Percentiles rank a stretch among this genome's conserved stretches.
Evolutionary conservation across 2,329 filamentous ascomycete species (phyloP).

Genomic region (Orbilia quercus): DNA sequence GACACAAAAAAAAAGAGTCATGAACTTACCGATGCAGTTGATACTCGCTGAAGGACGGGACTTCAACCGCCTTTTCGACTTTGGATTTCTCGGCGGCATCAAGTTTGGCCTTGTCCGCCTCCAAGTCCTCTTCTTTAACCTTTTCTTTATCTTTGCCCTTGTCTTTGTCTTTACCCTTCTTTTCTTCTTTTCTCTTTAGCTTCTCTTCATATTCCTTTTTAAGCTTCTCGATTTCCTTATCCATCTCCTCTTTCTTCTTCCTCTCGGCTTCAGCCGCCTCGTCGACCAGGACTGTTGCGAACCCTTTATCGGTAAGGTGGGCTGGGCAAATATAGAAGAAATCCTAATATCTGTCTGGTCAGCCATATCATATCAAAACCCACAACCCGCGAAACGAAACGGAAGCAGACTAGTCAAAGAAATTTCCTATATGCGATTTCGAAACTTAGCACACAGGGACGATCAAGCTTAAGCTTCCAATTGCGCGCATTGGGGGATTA

Average conservation of each 20-base stretch:
- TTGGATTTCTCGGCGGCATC: conserved; percentile 67
- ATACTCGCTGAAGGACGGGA: conserved; percentile 30
- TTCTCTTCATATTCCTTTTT: conserved; percentile 81
- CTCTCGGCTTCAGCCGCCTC: conserved; percentile 71
- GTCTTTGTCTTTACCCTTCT: conserved; percentile 74
- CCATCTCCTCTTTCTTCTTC: conserved; percentile 72
- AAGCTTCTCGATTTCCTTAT: conserved; percentile 73
- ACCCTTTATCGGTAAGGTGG: conserved; percentile 84
- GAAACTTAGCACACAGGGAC: conserved; percentile 26
- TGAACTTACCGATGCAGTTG: conserved; percentile 23
- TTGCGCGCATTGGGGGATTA: conserved; percentile 32
- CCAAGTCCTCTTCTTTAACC: conserved; percentile 65
- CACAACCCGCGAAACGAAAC: conserved; percentile 14
- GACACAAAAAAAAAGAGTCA: too few relatives aligned
- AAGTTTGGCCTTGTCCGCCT: conserved; percentile 65
- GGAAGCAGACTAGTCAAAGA: conserved; percentile 11
- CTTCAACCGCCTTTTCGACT: conserved; percentile 62
- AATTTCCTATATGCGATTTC: conserved; percentile 20
- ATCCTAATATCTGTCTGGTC: conserved; percentile 67
- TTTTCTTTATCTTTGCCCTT: conserved; percentile 72
- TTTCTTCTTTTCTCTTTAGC: conserved; percentile 69
- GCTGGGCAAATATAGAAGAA: conserved; percentile 90
- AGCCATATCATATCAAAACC: conserved; percentile 21
- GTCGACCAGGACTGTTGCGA: conserved; percentile 75
- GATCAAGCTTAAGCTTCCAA: conserved; percentile 12